These are phyloP conservation scores for Lepidium africanum DNA, from an alignment of 345 rosid genomes.

Conservation along the genomic window DNA sequence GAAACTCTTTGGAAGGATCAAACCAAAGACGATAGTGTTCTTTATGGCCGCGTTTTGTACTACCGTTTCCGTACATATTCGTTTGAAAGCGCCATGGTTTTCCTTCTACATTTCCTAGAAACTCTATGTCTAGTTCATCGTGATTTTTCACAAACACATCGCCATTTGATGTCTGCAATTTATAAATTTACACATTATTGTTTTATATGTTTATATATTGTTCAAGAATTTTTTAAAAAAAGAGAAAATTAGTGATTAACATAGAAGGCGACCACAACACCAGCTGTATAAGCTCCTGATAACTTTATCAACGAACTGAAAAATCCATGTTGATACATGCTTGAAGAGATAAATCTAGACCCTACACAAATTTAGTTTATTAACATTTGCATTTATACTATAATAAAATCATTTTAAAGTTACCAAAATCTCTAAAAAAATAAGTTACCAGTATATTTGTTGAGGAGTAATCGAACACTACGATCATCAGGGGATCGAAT, in stretches of 20 bases:
- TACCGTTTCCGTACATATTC: slow-evolving; percentile 84
- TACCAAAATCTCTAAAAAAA: too few species aligned
- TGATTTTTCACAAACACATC: slow-evolving; percentile 76
- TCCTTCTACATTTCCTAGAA: slow-evolving; percentile 69
- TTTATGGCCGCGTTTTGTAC: slow-evolving; percentile 75
- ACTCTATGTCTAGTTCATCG: slow-evolving; percentile 91
- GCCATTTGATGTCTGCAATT: slow-evolving; percentile 65
- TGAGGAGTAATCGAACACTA: slow-evolving; percentile 80
- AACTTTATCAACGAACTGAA: slow-evolving; percentile 84
- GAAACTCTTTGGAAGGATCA: slow-evolving; percentile 81
- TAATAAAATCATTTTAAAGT: too few species aligned
- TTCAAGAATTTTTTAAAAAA: not conserved
- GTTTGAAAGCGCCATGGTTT: slow-evolving; percentile 94
- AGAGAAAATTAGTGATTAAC: slow-evolving; percentile 32
- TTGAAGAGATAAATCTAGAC: slow-evolving; percentile 80
- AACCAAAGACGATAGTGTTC: slow-evolving; percentile 91
- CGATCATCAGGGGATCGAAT: slow-evolving; percentile 66
- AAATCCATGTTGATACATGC: slow-evolving; percentile 72
- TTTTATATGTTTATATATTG: not conserved
- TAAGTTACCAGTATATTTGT: slow-evolving; percentile 56
- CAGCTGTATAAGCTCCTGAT: slow-evolving; percentile 77
- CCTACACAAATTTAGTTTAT: slow-evolving; percentile 35
- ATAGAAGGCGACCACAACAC: slow-evolving; percentile 78
- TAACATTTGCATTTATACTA: too few species aligned
- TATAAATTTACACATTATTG: not conserved